Evolutionary conservation across 371 early-diverging fungal species (phyloP), one percentile per base, ranked within the genome.

Genomic region (Basidiobolus meristosporus): DNA sequence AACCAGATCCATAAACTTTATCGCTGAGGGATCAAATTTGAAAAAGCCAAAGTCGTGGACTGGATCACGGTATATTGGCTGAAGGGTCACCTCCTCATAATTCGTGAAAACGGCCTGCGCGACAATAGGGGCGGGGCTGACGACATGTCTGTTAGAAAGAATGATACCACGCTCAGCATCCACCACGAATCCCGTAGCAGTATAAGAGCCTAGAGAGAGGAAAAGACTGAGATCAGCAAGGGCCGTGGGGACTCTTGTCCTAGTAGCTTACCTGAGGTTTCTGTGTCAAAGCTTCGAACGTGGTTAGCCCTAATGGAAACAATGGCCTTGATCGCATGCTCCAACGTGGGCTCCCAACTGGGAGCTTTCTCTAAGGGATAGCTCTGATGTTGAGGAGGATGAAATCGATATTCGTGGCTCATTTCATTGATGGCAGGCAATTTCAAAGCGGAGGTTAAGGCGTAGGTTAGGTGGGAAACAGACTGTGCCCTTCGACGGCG

Each of bases 181-280:
- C 1, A 96, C 92, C 9, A 96, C 77, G 52, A 93, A 93, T 9
- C 96, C 96, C 5, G 95, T 78, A 1, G 96, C 91, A 31, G 71
- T 70, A 40, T 64, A 72, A 18, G 61, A 63, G 30, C 67, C 63
- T 65, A 36, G 16, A n/a, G 7, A 39, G 12, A 3, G 26, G 9
- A 3, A 26, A 23, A 17, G 11, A 4, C 18, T 14, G 9, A 19
- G 6, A 10, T 6, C n/a, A n/a, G n/a, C n/a, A 23, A 14, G 18
- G 36, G 18, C 10, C 1, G 21, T n/a, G n/a, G n/a, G n/a, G n/a
- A n/a, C n/a, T n/a, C n/a, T n/a, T n/a, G n/a, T n/a, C n/a, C n/a
- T n/a, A n/a, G n/a, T n/a, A n/a, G 57, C 31, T 65, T 70, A 36
- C 79, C 82, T 23, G 88, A 72, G 15, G 68, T 63, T 53, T 92